A percentile compares a stretch with the other conserved stretches of the same genome.
Evolutionary conservation across 192 early-diverging fungal species (phyloP).

Genomic region (Backusella mclennaniae): DNA sequence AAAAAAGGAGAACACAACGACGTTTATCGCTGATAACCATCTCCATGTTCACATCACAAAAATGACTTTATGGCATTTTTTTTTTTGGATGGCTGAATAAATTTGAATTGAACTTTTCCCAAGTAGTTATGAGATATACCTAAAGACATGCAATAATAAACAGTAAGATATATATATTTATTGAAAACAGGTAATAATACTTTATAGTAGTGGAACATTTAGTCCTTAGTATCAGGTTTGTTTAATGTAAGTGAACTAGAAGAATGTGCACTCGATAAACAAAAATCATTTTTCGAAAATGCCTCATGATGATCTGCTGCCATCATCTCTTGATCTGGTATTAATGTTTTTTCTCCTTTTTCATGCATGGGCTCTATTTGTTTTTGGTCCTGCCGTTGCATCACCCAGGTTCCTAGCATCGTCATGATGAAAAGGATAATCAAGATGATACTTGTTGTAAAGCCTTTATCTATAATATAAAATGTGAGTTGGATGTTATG

Average conservation of each 20-base stretch:
- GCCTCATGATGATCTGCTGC: neutral
- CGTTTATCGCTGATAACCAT: neutral
- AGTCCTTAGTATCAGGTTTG: neutral
- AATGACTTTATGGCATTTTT: neutral
- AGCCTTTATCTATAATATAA: constrained; percentile 9
- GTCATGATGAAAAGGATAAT: constrained; percentile 15
- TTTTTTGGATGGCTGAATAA: too few species aligned
- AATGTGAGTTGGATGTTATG: neutral
- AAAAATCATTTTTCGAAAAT: neutral
- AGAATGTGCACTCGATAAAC: neutral
- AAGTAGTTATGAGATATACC: too few species aligned
- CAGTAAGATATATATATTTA: neutral
- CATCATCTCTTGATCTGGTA: neutral
- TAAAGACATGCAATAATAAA: neutral
- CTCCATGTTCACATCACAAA: neutral
- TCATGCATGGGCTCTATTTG: neutral
- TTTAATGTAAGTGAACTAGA: neutral
- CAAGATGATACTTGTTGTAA: constrained; percentile 16
- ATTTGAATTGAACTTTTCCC: neutral
- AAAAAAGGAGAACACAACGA: neutral
- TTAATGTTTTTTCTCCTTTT: neutral
- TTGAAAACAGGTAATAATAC: neutral
- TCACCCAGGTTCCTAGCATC: neutral
- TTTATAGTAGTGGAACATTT: neutral
- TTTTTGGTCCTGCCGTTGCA: neutral